Base-by-base conservation (phyloP, 2,329 filamentous ascomycete genomes). In the Neophaeococcomyces mojaviensis region DNA sequence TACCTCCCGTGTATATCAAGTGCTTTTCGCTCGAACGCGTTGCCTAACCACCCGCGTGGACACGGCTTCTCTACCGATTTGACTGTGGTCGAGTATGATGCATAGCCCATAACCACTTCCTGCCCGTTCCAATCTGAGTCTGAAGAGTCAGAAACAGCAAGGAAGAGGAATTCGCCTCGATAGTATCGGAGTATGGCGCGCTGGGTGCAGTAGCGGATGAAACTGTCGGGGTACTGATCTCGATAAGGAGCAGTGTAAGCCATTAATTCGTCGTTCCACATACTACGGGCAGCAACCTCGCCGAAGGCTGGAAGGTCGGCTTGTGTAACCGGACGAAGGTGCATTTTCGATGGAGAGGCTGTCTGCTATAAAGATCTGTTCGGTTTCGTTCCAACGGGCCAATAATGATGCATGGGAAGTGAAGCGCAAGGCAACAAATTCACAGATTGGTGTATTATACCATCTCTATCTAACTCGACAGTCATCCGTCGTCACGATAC, bases 31-130 rank as follows among this genome's bases (percentile, higher is more conserved):
- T 44, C 41, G 20, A 44, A 36, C 10, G 13, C 3, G 16, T 44
- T 44, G 16, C 41, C 41, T 20, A 44, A 16, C 41, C 41, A 44
- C 8, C 41, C 41, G 15, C 32, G 13, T 13, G 32, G 22, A 13
- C 35, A 19, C 10, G 41, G 41, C 32, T 44, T 44, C n/a, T 30
- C 19, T 12, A 15, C 18, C 15, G 19, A 20, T 16, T 44, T 22
- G 3, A 44, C 41, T 13, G 41, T 44, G 20, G 41, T 44, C n/a
- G 24, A 19, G 20, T 44, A 44, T 4, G 19, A 4, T 19, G 32
- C 35, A 18, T 44, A 44, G 32, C 41, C 41, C 41, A 44, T 37
- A 20, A 44, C 37, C 12, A 44, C 41, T 19, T 44, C 41, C 19
- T 37, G 4, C 16, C 41, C 41, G 7, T 31, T 44, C 41, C 41